A percentile compares a stretch with the other conserved stretches of the same genome.
Conservation (phyloP, 352 stramenopile genomes). For the Globisporangium iwayamae region DNA sequence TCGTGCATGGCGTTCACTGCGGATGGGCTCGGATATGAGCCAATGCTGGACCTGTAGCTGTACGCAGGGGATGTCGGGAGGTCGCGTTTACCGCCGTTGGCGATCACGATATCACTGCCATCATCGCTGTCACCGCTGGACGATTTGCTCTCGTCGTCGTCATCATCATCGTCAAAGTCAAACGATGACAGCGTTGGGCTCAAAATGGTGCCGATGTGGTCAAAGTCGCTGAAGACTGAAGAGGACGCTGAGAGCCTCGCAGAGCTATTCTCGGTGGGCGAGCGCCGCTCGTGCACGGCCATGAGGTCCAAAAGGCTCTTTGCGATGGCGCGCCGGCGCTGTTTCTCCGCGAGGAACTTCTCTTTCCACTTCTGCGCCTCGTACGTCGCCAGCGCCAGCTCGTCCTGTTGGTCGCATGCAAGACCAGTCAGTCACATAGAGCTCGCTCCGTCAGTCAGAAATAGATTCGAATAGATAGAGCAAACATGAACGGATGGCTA, state of each 20-base stretch:
- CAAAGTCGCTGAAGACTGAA: constrained; percentile 32
- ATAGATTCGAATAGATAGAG: background rate
- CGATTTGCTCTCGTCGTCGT: constrained; percentile 13
- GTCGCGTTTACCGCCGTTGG: background rate
- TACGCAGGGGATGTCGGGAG: background rate
- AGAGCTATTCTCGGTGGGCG: constrained; percentile 16
- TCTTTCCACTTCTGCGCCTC: constrained; percentile 77
- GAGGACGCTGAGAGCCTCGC: constrained; percentile 34
- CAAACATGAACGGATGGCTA: background rate
- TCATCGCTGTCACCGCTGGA: constrained; percentile 5
- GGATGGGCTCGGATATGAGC: background rate
- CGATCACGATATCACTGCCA: background rate
- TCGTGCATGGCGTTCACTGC: background rate
- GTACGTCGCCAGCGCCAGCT: constrained; percentile 57
- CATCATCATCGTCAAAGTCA: constrained; percentile 73
- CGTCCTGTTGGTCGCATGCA: constrained; percentile 31
- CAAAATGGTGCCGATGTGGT: constrained; percentile 63
- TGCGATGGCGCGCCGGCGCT: constrained; percentile 58
- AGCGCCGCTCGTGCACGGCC: constrained; percentile 29
- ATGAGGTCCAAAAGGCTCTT: constrained; percentile 69
- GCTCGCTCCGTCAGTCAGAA: constrained; percentile 3
- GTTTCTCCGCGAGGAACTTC: constrained; percentile 74
- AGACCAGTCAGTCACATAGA: background rate
- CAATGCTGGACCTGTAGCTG: constrained; percentile 6
- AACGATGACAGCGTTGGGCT: constrained; percentile 85